A percentile compares a stretch with the other conserved stretches of the same genome.
phyloP scores from a whole-genome alignment of 1,139 yeast genomes.

The Debaryomycetaceae sp. region DNA sequence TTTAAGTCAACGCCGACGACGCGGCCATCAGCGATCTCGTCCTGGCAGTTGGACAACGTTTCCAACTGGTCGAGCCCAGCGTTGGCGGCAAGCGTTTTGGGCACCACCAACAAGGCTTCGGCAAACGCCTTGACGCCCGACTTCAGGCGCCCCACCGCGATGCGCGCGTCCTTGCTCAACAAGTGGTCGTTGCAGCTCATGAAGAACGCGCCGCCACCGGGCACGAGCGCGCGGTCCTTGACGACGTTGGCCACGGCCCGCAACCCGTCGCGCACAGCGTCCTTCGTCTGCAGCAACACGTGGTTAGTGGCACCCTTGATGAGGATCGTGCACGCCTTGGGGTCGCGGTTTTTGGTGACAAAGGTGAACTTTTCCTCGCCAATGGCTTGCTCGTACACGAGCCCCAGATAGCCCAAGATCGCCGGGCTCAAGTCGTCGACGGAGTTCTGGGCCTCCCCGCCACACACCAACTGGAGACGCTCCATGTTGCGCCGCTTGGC shows the following conservation, averaged over 20 bases:
- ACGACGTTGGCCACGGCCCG: conserved; percentile 92
- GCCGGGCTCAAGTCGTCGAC: conserved; percentile 89
- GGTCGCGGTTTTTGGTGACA: conserved; percentile 87
- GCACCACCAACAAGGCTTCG: conserved; percentile 84
- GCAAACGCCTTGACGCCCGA: conserved; percentile 92
- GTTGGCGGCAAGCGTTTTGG: conserved; percentile 87
- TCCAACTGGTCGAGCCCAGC: conserved; percentile 94
- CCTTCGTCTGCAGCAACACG: conserved; percentile 86
- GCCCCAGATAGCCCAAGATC: conserved; percentile 86
- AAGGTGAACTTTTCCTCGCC: conserved; percentile 98
- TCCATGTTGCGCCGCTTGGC: conserved; percentile 99
- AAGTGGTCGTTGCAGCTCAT: conserved; percentile 75
- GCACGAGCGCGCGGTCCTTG: conserved; percentile 79
- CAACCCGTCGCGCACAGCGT: conserved; percentile 95
- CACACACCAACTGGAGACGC: conserved; percentile 91
- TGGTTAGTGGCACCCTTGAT: conserved; percentile 93
- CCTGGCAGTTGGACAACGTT: conserved; percentile 84
- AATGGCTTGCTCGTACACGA: conserved; percentile 84
- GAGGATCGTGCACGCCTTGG: conserved; percentile 85
- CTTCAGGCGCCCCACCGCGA: conserved; percentile 80
- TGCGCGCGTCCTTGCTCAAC: conserved; percentile 42
- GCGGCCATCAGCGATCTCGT: conserved; percentile 78
- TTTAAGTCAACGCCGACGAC: conserved; percentile 86
- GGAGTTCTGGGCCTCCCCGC: conserved; percentile 97
- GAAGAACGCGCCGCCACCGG: conserved; percentile 97